phyloP scores from a whole-genome alignment of 1,139 yeast genomes.

The Wickerhamomyces sp. region DNA sequence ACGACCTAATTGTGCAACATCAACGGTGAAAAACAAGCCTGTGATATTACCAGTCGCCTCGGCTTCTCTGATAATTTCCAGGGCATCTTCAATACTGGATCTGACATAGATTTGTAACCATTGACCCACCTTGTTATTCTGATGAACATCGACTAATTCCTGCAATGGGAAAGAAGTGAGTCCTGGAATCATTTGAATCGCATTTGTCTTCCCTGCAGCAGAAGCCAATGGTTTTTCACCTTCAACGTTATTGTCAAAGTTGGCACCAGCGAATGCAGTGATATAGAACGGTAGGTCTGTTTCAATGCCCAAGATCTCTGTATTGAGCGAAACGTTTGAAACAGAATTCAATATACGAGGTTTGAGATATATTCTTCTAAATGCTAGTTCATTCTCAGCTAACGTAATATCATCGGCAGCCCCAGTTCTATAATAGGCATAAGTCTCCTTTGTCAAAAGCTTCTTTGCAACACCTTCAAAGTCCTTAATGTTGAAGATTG shows the following conservation, averaged over 20 bases:
- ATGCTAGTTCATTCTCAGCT: constrained; percentile 72
- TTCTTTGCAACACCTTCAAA: constrained; percentile 48
- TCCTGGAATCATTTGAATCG: constrained; percentile 56
- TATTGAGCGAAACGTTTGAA: constrained; percentile 35
- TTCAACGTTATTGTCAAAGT: constrained; percentile 37
- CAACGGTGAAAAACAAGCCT: constrained; percentile 61
- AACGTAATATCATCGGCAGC: constrained; percentile 77
- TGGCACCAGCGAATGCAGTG: constrained; percentile 57
- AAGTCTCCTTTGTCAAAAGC: constrained; percentile 58
- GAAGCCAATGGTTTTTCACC: constrained; percentile 50
- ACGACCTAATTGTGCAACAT: constrained; percentile 61
- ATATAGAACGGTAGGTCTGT: constrained; percentile 49
- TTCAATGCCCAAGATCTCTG: constrained; percentile 40
- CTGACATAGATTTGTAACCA: constrained; percentile 14
- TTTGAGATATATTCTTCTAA: constrained; percentile 65
- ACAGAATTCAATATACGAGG: constrained; percentile 70
- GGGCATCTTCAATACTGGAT: background rate
- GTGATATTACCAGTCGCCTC: constrained; percentile 30
- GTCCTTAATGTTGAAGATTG: constrained; percentile 1
- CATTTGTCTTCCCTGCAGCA: constrained; percentile 43
- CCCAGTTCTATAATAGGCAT: constrained; percentile 80
- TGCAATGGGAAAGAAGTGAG: constrained; percentile 52
- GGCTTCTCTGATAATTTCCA: constrained; percentile 29
- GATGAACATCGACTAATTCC: constrained; percentile 35
- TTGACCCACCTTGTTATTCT: constrained; percentile 5